phyloP scores from a whole-genome alignment of 495 filamentous ascomycete species.

The Lasiosphaeria miniovina region DNA sequence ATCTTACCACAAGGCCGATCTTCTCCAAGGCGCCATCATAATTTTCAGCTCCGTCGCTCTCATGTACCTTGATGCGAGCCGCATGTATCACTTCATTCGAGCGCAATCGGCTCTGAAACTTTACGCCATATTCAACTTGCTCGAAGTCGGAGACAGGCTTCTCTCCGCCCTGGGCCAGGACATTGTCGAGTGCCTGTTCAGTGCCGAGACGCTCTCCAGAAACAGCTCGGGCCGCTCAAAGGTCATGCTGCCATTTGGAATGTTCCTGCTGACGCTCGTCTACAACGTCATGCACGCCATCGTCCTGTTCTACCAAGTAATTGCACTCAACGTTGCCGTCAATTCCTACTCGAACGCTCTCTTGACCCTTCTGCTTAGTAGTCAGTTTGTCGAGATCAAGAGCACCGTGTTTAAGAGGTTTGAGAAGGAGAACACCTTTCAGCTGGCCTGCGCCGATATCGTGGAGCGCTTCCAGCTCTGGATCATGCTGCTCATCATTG shows the following conservation, averaged over 20 bases:
- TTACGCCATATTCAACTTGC: conserved; percentile 96
- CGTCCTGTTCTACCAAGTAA: conserved; percentile 91
- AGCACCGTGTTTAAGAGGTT: conserved; percentile 96
- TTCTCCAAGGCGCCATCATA: conserved; percentile 84
- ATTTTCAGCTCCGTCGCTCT: conserved; percentile 77
- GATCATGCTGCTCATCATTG: conserved; percentile 95
- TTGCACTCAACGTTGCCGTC: conserved; percentile 95
- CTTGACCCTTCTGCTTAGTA: conserved; percentile 84
- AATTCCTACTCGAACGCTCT: conserved; percentile 98
- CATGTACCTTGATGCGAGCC: conserved; percentile 90
- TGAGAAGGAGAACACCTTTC: conserved; percentile 96
- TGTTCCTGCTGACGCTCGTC: conserved; percentile 80
- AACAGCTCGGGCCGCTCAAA: conserved; percentile 87
- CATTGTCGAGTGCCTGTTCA: conserved; percentile 93
- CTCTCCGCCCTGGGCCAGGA: conserved; percentile 92
- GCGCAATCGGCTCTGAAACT: conserved; percentile 96
- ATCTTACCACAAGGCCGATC: conserved; percentile 90
- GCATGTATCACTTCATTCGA: conserved; percentile 97
- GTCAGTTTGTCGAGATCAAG: conserved; percentile 98
- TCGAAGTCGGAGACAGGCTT: conserved; percentile 84
- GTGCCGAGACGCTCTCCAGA: conserved; percentile 83
- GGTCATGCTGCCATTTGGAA: conserved; percentile 82
- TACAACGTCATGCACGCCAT: conserved; percentile 88
- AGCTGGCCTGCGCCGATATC: conserved; percentile 92
- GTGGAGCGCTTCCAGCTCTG: conserved; percentile 97